Percentiles rank a stretch among this genome's conserved stretches.
These are phyloP conservation scores for Backusella mclennaniae DNA, from an alignment of 192 early-diverging fungal species.

Conservation along the genomic window DNA sequence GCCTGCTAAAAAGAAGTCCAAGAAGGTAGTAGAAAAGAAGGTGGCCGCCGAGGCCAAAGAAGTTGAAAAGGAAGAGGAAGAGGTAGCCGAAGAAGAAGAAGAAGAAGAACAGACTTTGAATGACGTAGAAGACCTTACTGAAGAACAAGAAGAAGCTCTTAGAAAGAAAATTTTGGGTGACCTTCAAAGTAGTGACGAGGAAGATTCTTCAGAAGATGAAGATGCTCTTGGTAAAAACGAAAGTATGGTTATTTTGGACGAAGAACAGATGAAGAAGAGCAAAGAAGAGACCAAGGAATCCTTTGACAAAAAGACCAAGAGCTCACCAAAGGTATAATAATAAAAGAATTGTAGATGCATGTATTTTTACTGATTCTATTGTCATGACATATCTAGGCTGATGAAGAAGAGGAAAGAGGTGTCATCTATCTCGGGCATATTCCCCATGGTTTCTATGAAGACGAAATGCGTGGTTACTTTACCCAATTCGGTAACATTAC, in stretches of 20 bases:
- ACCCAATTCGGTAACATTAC: slow-evolving; percentile 88
- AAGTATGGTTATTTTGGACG: slow-evolving; percentile 16
- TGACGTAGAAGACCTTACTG: slow-evolving; percentile 30
- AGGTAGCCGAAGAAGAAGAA: slow-evolving; percentile 37
- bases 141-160: slow-evolving; percentile 44
- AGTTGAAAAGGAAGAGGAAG: slow-evolving; percentile 28
- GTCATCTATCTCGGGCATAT: slow-evolving; percentile 89
- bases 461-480: slow-evolving; percentile 90
- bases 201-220: slow-evolving; percentile 32
- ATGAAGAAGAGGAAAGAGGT: slow-evolving; percentile 48
- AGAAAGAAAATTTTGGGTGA: slow-evolving; percentile 43
- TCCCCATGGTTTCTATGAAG: slow-evolving; percentile 95
- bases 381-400: not conserved
- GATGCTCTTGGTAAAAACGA: slow-evolving; percentile 16
- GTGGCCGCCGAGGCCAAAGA: not conserved
- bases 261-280: slow-evolving; percentile 24
- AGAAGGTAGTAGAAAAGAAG: slow-evolving; percentile 31
- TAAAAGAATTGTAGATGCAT: not conserved
- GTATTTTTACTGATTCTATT: not conserved
- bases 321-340: not conserved
- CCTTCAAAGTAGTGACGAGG: slow-evolving; percentile 23
- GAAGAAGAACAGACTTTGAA: slow-evolving; percentile 13
- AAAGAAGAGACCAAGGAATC: slow-evolving; percentile 34
- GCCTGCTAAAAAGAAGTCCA: slow-evolving; percentile 12
- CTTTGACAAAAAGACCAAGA: slow-evolving; percentile 25